Conservation (phyloP, 306 rosid species). For the Canavalia gladiata region DNA sequence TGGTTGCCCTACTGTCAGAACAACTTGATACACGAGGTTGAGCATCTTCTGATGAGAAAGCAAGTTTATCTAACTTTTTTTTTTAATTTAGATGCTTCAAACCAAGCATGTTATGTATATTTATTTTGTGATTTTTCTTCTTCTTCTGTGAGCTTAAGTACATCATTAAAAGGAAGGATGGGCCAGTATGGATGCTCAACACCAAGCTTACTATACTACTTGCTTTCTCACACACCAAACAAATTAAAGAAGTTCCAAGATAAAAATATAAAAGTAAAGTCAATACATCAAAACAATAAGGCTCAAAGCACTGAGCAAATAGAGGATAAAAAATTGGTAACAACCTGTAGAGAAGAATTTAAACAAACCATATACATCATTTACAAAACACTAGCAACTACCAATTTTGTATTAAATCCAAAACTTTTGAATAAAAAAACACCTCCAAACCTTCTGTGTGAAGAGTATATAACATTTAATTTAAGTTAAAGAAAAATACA, state of each 20-base stretch:
- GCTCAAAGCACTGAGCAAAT: background rate
- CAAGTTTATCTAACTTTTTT: conserved; percentile 45
- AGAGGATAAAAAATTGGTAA: conserved; percentile 65
- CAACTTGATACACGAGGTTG: conserved; percentile 49
- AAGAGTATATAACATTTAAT: conserved; percentile 21
- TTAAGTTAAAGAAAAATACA: conserved; percentile 26
- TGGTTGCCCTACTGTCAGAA: conserved; percentile 51
- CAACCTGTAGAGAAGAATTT: conserved; percentile 69
- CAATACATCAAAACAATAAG: conserved; percentile 13
- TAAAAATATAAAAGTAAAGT: conserved; percentile 55
- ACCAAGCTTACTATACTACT: conserved; percentile 12
- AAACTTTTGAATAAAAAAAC: conserved; percentile 37
- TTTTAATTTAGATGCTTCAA: conserved; percentile 43
- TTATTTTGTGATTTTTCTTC: conserved; percentile 66
- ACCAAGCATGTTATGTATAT: conserved; percentile 40
- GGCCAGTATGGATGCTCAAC: conserved; percentile 52
- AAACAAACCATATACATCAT: conserved; percentile 40
- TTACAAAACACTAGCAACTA: conserved; percentile 26
- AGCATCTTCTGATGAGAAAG: conserved; percentile 58
- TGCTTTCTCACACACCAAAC: conserved; percentile 45
- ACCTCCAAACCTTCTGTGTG: conserved; percentile 6
- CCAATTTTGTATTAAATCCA: conserved; percentile 15
- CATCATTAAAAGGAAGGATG: conserved; percentile 55
- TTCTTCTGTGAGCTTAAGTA: conserved; percentile 56
- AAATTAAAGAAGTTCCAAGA: background rate